phyloP scores from a whole-genome alignment of 768 basidiomycete genomes.

The Mycena alexandri region DNA sequence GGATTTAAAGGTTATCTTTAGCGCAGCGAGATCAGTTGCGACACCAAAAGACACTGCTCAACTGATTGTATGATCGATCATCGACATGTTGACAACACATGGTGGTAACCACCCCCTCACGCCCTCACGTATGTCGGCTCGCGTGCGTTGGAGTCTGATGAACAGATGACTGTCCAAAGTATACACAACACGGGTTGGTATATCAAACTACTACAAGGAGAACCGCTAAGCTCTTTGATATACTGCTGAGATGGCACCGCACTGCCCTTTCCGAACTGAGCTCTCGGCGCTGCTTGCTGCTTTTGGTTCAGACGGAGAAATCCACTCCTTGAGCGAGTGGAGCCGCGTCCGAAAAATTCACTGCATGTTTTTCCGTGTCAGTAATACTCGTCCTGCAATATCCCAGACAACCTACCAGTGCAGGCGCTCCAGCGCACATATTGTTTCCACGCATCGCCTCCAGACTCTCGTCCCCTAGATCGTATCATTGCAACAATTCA shows the following conservation, averaged over 20 bases:
- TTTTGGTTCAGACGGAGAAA: slow-evolving; percentile 65
- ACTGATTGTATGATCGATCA: slow-evolving; percentile 25
- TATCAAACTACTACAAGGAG: slow-evolving; percentile 37
- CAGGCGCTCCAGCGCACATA: slow-evolving; percentile 94
- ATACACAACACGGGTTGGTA: slow-evolving; percentile 8
- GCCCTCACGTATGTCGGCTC: slow-evolving; percentile 30
- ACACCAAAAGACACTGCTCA: slow-evolving; percentile 26
- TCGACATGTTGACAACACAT: slow-evolving; percentile 32
- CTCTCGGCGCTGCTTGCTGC: slow-evolving; percentile 25
- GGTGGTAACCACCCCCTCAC: slow-evolving; percentile 13
- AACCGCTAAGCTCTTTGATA: slow-evolving; percentile 14
- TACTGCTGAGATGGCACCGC: slow-evolving; percentile 23
- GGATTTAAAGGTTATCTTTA: slow-evolving; percentile 36
- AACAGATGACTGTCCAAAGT: slow-evolving; percentile 15
- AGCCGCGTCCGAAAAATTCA: slow-evolving; percentile 92
- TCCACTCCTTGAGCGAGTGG: slow-evolving; percentile 95
- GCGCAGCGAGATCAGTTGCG: slow-evolving; percentile 2
- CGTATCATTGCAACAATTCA: slow-evolving; percentile 39
- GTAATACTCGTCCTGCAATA: slow-evolving; percentile 21
- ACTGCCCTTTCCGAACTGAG: slow-evolving; percentile 31
- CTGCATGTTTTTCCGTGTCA: slow-evolving; percentile 45
- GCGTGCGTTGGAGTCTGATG: slow-evolving; percentile 32
- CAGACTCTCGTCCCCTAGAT: slow-evolving; percentile 92
- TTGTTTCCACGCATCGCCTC: slow-evolving; percentile 99
- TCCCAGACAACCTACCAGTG: slow-evolving; percentile 62